Base-by-base conservation (phyloP, 2,329 filamentous ascomycete species). In the Claviceps humidiphila region DNA sequence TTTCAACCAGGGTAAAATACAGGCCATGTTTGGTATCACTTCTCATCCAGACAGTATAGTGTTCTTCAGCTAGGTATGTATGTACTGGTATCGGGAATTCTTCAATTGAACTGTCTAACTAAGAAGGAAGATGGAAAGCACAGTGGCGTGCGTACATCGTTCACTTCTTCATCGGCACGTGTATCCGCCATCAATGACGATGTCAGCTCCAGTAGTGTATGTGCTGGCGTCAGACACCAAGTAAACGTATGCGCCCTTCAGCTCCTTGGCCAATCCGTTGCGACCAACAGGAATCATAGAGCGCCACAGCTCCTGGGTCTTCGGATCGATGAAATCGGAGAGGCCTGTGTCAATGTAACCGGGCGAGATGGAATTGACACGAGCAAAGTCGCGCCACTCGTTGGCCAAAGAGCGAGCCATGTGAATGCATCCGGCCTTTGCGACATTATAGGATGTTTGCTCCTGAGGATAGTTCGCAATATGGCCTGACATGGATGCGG, bases 211-310 rank as follows among this genome's bases (percentile, higher is more conserved):
- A 13, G 86, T 89, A 5, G 82, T 87, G 68, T 88, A 90, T 43
- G 79, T 82, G 53, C 82, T 81, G 4, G 86, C 86, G 64, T 90
- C 85, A 48, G 79, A 84, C 38, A 85, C 80, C 41, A 91, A 74
- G 68, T 88, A 90, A 50, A 90, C 73, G 64, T 85, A 91, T n/a
- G 83, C 84, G 7, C 82, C 84, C 71, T 87, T 87, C 58, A 89
- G 71, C 72, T 89, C 85, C 60, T 82, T 78, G 1, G 79, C 71
- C 51, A 80, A 69, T 4, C 83, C 85, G 61, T 87, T 80, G 59
- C 85, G 72, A 41, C 76, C 82, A 77, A 89, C 81, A 47, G 84
- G 84, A 50, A 85, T 88, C 76, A 87, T 87, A 62, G 78, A 76
- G 62, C 77, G 76, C 85, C 85, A 89, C 56, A 87, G 75, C 51